Evolutionary conservation across 129 eudicot species (phyloP).

Genomic region (Saussurea involucrata): DNA sequence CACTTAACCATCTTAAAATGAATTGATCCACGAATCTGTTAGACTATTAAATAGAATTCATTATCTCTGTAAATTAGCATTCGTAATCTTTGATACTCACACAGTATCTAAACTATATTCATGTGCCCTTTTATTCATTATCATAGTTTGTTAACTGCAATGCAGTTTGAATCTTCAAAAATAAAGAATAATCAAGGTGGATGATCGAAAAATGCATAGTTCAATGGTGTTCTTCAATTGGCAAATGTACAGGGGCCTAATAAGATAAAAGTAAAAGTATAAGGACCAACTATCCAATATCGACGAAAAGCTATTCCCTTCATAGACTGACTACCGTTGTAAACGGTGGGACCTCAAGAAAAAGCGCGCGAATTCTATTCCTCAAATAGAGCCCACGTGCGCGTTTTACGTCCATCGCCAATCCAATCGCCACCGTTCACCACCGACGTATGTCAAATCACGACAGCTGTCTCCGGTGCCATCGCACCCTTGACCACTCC

Average conservation of each 20-base stretch:
- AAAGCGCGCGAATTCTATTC: constrained; percentile 18
- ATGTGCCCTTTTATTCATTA: not conserved
- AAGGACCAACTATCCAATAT: constrained; percentile 5
- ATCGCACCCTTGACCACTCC: not conserved
- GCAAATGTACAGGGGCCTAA: not conserved
- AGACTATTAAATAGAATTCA: not conserved
- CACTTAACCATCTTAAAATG: not conserved
- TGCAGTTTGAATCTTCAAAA: not conserved
- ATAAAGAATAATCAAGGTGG: not conserved
- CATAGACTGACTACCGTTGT: constrained; percentile 7
- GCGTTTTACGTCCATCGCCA: not conserved
- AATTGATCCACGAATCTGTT: not conserved
- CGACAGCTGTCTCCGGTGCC: not conserved
- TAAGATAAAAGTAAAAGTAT: not conserved
- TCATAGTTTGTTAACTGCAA: not conserved
- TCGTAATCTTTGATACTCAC: not conserved
- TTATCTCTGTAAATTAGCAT: not conserved
- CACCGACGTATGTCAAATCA: not conserved
- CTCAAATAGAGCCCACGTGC: not conserved
- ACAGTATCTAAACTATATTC: not conserved
- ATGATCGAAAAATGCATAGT: not conserved
- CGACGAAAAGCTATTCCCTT: not conserved
- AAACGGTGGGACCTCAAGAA: constrained; percentile 15
- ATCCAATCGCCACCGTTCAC: not conserved
- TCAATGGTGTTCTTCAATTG: not conserved